phyloP scores from a whole-genome alignment of 306 rosid species.

The Cicer yamashitae region DNA sequence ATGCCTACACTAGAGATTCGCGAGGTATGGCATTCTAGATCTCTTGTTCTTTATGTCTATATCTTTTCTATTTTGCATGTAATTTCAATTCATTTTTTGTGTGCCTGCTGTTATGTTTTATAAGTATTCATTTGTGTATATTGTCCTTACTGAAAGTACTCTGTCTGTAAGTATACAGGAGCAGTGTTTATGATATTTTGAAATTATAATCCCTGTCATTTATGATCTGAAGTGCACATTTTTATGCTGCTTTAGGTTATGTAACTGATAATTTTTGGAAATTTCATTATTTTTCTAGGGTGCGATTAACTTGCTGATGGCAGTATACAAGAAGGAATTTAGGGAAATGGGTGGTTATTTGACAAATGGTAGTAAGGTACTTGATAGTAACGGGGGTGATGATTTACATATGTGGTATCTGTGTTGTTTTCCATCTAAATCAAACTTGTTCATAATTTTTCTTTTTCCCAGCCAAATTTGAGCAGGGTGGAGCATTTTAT shows the following conservation, averaged over 20 bases:
- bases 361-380: constrained; percentile 88
- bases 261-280: constrained; percentile 24
- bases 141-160: constrained; percentile 7
- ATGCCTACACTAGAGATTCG: constrained; percentile 99
- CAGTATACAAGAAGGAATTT: constrained; percentile 93
- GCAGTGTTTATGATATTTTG: constrained; percentile 2
- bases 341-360: constrained; percentile 80
- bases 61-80: constrained; percentile 1
- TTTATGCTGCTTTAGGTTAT: constrained; percentile 3
- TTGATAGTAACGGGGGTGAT: constrained; percentile 17
- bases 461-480: constrained; percentile 68
- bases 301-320: constrained; percentile 86
- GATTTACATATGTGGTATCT: constrained; percentile 6
- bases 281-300: constrained; percentile 60
- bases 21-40: constrained; percentile 62
- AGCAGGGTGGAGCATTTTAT: constrained; percentile 83
- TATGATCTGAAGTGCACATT: constrained; percentile 15
- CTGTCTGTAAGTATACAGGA: neutral
- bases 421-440: constrained; percentile 14
- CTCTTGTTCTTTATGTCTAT: neutral
- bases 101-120: neutral
- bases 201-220: constrained; percentile 8
- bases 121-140: constrained; percentile 7
- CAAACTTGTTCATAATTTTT: constrained; percentile 19
- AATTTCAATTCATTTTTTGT: constrained; percentile 18